Percentiles rank a stretch among this genome's conserved stretches.
phyloP scores from a whole-genome alignment of 306 rosid genomes.

The Lagenaria siceraria region DNA sequence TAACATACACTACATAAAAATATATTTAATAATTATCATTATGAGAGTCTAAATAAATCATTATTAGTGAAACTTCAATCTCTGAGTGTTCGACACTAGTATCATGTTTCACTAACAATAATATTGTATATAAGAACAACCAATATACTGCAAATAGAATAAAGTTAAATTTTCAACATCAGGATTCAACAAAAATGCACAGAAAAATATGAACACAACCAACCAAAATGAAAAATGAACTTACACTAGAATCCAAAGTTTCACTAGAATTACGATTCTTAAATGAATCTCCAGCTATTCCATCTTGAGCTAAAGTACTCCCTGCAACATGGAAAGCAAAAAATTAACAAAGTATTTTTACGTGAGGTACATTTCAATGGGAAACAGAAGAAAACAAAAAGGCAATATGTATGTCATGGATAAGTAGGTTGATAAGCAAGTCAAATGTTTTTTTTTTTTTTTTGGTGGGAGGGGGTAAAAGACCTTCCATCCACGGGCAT shows the following conservation, averaged over 20 bases:
- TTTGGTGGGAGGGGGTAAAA: no score
- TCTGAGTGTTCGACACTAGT: not conserved
- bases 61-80: not conserved
- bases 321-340: conserved; percentile 26
- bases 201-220: not conserved
- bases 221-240: conserved; percentile 8
- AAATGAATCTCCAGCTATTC: conserved; percentile 19
- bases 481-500: no score
- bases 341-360: conserved; percentile 11
- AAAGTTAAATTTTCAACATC: not conserved
- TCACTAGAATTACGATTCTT: conserved; percentile 22
- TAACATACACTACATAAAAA: not conserved
- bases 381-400: not conserved
- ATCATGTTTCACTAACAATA: not conserved
- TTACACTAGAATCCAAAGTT: conserved; percentile 32
- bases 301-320: conserved; percentile 39
- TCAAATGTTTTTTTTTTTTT: not conserved
- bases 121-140: not conserved
- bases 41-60: not conserved
- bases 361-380: not conserved
- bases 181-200: not conserved
- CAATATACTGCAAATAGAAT: not conserved
- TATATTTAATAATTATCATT: not conserved
- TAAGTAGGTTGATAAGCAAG: not conserved
- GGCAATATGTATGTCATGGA: not conserved